Evolutionary conservation across 2,329 filamentous ascomycete species (phyloP).

Genomic region (Colletotrichum tropicicola): DNA sequence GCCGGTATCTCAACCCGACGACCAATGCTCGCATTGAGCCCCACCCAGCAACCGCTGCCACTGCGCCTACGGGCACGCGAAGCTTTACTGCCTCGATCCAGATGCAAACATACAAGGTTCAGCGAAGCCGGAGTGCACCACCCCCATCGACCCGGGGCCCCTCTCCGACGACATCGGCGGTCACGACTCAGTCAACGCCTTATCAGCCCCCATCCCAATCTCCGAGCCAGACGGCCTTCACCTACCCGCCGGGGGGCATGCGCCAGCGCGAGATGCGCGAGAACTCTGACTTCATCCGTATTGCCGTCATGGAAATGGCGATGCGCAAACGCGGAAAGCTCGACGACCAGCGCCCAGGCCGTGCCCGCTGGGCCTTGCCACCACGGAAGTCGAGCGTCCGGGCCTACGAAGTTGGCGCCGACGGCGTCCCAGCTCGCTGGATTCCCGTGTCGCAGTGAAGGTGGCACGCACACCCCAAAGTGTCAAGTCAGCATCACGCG

Average conservation of each 20-base stretch:
- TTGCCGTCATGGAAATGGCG: conserved; percentile 77
- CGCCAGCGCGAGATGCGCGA: conserved; percentile 75
- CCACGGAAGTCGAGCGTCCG: conserved; percentile 65
- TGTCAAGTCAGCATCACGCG: not conserved
- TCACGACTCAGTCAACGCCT: conserved; percentile 41
- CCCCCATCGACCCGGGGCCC: conserved; percentile 40
- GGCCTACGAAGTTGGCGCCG: conserved; percentile 63
- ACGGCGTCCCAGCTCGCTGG: conserved; percentile 70
- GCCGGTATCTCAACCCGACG: conserved; percentile 74
- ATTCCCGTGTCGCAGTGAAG: conserved; percentile 45
- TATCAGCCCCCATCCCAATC: conserved; percentile 41
- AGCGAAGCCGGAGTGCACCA: conserved; percentile 53
- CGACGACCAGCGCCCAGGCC: conserved; percentile 71
- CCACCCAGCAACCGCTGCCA: conserved; percentile 39
- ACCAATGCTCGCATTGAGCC: conserved; percentile 57
- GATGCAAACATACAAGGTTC: conserved; percentile 76
- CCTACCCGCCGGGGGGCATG: conserved; percentile 54
- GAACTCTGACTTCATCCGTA: conserved; percentile 75
- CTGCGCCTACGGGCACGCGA: conserved; percentile 36
- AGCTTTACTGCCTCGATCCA: conserved; percentile 74
- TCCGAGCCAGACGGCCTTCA: conserved; percentile 40
- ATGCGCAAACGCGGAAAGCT: conserved; percentile 75
- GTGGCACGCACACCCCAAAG: not conserved
- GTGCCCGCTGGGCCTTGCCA: conserved; percentile 74
- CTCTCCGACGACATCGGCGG: conserved; percentile 41